Base-by-base conservation (phyloP, 1,284 basidiomycete species). In the Cryptococcus sp. region DNA sequence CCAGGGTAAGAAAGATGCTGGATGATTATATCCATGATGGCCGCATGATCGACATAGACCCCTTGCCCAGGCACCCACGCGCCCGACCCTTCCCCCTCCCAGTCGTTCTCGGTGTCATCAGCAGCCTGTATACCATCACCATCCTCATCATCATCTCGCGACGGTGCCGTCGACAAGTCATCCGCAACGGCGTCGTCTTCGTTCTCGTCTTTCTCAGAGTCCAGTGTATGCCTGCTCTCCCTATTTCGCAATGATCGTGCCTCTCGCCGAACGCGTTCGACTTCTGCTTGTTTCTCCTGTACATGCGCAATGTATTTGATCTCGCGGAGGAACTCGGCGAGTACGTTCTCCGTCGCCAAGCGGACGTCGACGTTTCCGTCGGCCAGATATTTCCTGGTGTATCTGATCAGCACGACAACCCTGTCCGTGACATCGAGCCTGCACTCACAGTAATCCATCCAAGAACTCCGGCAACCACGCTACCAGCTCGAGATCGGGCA, bases 291-390 rank as follows among this genome's bases (percentile, higher is more conserved):
- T 59, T 73, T 75, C 47, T 85, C 84, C 62, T 87, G 85, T 20
- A 93, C 84, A 17, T 84, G 70, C 1, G 89, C 90, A 23, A 95
- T 87, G 54, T 91, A 88, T n/a, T 86, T 86, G 67, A 95, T 93
- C 78, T 99, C 96, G 38, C 88, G 86, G 54, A 98, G 81, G 71
- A 99, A 95, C 66, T 95, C 91, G n/a, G 88, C 88, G 3, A 99
- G 83, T 1, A 96, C 84, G 61, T 90, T 90, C 74, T 96, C 91
- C 6, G 95, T 94, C 4, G 93, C 91, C 6, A 92, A 86, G 17
- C 91, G 86, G 16, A 99, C 94, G 69, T 99, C 95, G 67, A 91
- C 88, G 13, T 89, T 95, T 1, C 91, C 92, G 77, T 99, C 96
- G 11, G 91, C 91, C 15, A 99, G 87, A 74, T 98, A 99, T 79